Base-by-base conservation (phyloP, 2,329 filamentous ascomycete genomes). In the Penicillium decumbens region DNA sequence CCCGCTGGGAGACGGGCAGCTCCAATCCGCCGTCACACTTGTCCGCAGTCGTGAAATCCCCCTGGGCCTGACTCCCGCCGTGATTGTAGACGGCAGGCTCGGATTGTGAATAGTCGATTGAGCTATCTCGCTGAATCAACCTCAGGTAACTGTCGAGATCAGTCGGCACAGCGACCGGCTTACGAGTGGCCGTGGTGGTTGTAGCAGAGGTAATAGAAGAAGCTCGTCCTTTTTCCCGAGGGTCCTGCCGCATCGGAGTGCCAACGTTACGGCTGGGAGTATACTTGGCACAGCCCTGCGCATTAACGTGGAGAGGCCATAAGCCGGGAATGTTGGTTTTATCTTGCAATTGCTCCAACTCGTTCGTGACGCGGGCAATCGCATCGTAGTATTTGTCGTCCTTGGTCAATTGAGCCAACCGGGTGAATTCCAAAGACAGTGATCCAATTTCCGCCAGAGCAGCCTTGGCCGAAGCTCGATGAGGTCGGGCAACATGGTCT, bases 351-450 rank as follows among this genome's bases (percentile, higher is more conserved):
- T 85, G 80, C 54, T 90, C 81, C 24, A 96, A 77, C 6, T 84
- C 85, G 64, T 95, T 77, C 15, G 89, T 95, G 61, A 96, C 88
- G 51, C 90, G 84, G 42, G 89, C 88, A 53, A 95, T 78, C 13
- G 89, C 90, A 71, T 95, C 91, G 65, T 95, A 96, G 71, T 95
- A 96, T 66, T 85, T 90, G 58, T 85, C 72, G 51, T 92, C 77
- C 49, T 83, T 82, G 0, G 91, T 95, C 55, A 96, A 75, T 69
- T 96, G 91, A 7, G 90, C 88, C 39, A 96, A 77, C 13, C 89
- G 82, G 1, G 89, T 95, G 67, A 96, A 95, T 67, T 96, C 91
- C 76, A 96, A 78, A 7, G 85, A 85, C 54, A 96, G 74, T 9
- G 88, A 88, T 1, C 87, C 91, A 28, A 93, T 68, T 68, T 93